Percentiles rank a stretch among this genome's conserved stretches.
Conservation (phyloP, 495 filamentous ascomycete species). For the Peziza echinospora region DNA sequence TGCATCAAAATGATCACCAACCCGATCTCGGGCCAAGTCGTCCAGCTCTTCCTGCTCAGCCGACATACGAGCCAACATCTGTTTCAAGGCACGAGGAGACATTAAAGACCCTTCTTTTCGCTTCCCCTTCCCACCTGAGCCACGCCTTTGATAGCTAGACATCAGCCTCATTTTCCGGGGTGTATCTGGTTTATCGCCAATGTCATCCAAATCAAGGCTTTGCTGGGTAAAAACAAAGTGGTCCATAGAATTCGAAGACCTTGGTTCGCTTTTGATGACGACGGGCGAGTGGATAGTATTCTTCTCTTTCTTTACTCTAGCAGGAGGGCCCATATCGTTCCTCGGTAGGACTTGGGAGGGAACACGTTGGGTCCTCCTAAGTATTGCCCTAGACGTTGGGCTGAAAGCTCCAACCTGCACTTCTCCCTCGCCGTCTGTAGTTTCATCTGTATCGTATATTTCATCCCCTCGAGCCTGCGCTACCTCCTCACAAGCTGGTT, state of each 20-base stretch:
- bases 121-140: not conserved
- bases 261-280: constrained; percentile 15
- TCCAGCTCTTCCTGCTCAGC: not conserved
- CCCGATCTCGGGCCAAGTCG: not conserved
- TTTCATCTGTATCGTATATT: not conserved
- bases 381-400: not conserved
- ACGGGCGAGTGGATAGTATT: constrained; percentile 5
- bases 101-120: not conserved
- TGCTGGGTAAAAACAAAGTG: constrained; percentile 22
- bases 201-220: constrained; percentile 57
- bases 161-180: constrained; percentile 31
- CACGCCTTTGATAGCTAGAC: not conserved
- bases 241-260: constrained; percentile 8
- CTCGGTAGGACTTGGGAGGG: not conserved
- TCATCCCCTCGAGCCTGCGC: too few relatives aligned
- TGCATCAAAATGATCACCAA: too few relatives aligned
- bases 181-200: constrained; percentile 38
- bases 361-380: not conserved
- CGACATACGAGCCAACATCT: not conserved
- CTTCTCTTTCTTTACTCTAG: not conserved
- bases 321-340: too few relatives aligned
- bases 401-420: not conserved
- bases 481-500: not conserved
- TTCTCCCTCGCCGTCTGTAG: constrained; percentile 7
- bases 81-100: constrained; percentile 1